Conservation (phyloP, 2,329 filamentous ascomycete genomes). For the Penicillium sp. region DNA sequence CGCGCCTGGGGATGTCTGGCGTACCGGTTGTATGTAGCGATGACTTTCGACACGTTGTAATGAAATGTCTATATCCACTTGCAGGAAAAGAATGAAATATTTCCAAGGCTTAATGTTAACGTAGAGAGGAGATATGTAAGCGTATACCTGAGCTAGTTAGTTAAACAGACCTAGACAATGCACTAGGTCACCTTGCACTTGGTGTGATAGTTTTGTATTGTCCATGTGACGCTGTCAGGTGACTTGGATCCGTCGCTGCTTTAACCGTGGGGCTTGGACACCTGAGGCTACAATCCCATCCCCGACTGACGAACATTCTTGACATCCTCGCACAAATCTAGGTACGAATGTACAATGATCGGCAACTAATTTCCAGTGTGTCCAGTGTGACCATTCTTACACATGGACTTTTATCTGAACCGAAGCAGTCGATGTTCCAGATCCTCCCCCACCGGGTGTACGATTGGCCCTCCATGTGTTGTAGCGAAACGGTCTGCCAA, state of each 20-base stretch:
- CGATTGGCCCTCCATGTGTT: conserved; percentile 11
- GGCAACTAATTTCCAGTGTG: too few species aligned
- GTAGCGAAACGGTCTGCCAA: conserved; percentile 7
- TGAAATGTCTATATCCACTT: conserved; percentile 21
- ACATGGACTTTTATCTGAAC: background rate
- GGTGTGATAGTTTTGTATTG: background rate
- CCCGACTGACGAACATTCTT: background rate
- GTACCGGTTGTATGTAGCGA: conserved; percentile 27
- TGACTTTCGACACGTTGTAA: conserved; percentile 25
- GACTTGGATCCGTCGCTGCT: conserved; percentile 2
- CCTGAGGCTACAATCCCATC: background rate
- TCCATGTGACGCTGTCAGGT: background rate
- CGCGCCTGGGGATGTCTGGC: conserved; percentile 18
- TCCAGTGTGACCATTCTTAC: conserved; percentile 1
- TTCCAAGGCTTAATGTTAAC: background rate
- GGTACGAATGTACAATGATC: background rate
- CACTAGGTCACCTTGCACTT: too few species aligned
- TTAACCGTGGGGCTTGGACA: background rate
- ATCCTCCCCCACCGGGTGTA: background rate
- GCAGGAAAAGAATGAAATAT: background rate
- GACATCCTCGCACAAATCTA: background rate
- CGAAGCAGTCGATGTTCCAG: conserved; percentile 15
- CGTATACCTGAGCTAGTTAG: background rate
- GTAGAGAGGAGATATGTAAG: background rate
- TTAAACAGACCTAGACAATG: background rate